Conservation (phyloP, 2,329 filamentous ascomycete species). For the Botrytis deweyae region DNA sequence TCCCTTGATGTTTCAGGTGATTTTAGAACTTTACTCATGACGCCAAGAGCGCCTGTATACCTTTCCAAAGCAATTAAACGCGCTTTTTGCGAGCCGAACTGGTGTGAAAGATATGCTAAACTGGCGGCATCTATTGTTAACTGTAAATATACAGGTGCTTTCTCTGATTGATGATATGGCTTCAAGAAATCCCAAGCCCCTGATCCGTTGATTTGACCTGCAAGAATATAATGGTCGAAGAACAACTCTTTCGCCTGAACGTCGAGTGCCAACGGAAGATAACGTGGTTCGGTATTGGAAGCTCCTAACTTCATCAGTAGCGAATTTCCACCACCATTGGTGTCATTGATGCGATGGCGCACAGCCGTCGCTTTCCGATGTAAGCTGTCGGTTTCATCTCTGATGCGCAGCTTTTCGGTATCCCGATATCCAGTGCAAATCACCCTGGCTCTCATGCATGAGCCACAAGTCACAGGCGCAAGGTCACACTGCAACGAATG, state of each 20-base stretch:
- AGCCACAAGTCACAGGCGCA: conserved; percentile 19
- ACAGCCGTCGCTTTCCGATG: conserved; percentile 2
- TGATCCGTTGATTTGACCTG: neutral
- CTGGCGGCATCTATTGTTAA: conserved; percentile 22
- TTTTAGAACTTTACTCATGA: conserved; percentile 19
- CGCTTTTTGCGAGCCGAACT: conserved; percentile 10
- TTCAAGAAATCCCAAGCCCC: conserved; percentile 19
- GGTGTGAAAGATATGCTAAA: conserved; percentile 24
- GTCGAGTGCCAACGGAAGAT: conserved; percentile 22
- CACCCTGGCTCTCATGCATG: conserved; percentile 21
- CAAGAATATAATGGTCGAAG: conserved; percentile 21
- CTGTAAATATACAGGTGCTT: conserved; percentile 6
- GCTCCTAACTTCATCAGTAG: neutral
- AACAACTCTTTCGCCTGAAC: conserved; percentile 22
- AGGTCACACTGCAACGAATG: conserved; percentile 27
- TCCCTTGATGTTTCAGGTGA: neutral
- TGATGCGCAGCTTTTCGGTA: conserved; percentile 21
- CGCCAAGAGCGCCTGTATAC: conserved; percentile 17
- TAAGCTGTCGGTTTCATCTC: conserved; percentile 20
- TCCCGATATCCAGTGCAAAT: conserved; percentile 24
- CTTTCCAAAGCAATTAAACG: conserved; percentile 14
- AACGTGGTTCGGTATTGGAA: neutral
- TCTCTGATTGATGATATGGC: conserved; percentile 1
- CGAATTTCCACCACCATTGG: too few relatives aligned
- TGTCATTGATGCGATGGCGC: neutral